Conservation (phyloP, 2,329 filamentous ascomycete genomes). For the Botrytis pseudocinerea region DNA sequence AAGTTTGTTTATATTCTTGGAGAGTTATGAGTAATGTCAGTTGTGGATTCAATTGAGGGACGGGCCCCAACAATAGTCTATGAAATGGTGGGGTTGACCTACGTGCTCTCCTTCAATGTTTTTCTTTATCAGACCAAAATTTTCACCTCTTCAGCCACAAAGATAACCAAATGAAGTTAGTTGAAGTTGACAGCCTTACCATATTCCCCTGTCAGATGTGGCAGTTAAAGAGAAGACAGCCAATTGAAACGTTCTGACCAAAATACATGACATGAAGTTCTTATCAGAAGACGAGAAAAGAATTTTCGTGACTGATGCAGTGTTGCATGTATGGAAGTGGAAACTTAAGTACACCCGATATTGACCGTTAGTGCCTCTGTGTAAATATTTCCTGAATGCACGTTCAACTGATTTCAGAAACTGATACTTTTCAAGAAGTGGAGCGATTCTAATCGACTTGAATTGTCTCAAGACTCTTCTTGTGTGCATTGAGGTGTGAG, state of each 20-base stretch:
- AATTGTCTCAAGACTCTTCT: not conserved
- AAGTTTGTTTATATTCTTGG: not conserved
- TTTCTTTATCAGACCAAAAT: conserved; percentile 13
- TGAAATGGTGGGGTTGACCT: conserved; percentile 8
- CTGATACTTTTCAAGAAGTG: too few species aligned
- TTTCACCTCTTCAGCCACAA: conserved; percentile 23
- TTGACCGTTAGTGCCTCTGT: not conserved
- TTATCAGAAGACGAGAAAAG: conserved; percentile 14
- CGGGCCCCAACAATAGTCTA: not conserved
- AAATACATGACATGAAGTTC: conserved; percentile 11
- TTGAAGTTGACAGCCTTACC: not conserved
- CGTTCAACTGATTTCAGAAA: not conserved
- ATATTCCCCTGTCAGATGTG: conserved; percentile 16
- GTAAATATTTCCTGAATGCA: not conserved
- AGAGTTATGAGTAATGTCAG: conserved; percentile 9
- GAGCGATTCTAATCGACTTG: not conserved
- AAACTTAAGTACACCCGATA: not conserved
- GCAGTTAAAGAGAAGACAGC: not conserved
- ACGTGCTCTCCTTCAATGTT: not conserved
- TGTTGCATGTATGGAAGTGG: not conserved
- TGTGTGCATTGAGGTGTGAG: not conserved
- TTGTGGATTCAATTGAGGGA: conserved; percentile 18
- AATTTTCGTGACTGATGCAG: conserved; percentile 12
- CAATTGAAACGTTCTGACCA: conserved; percentile 13
- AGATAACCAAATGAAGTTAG: conserved; percentile 28